Base-by-base conservation (phyloP, 2,329 filamentous ascomycete genomes). In the Botrytis aclada region DNA sequence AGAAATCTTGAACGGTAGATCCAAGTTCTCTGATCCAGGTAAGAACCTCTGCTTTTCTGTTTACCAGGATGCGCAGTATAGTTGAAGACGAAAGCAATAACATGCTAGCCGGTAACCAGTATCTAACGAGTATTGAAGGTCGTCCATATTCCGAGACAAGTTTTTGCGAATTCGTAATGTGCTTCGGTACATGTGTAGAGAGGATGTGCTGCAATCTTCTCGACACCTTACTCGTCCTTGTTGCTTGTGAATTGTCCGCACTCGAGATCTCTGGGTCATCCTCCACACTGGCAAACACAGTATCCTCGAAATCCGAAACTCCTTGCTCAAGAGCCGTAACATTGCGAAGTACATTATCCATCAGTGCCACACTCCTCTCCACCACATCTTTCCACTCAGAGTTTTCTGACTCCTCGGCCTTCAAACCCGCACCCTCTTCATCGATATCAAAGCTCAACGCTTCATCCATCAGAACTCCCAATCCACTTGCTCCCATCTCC, bases 391-490 rank as follows among this genome's bases (percentile, higher is more conserved):
- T 96, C 89, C 89, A 92, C 74, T 88, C 84, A 20, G 82, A 81
- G 6, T 81, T 80, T 66, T 84, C 81, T n/a, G 74, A 78, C 25
- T 79, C 79, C 43, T 79, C 83, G 41, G 85, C 84, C 71, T 85
- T 83, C 47, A 83, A 81, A 47, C 85, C 83, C 29, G 83, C 83
- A 70, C 85, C 84, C 58, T 90, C 88, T 25, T 90, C 88, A 41
- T 86, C 86, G 32, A 87, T 84, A 61, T 87, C 87, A 77, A 93
- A 90, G 67, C 89, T 90, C 65, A 98, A 84, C 4, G 93, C 94
- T 80, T 97, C 94, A 72, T 95, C 93, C 77, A 98, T 90, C 39
- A 99, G 84, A 7, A 98, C 89, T 25, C 96, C 96, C 6, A 98
- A 85, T 1, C 93, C 93, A 78, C 93, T 95, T 2, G 95, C 93